Evolutionary conservation across 257 asterid species (phyloP).

Genomic region (Solanum tarijense): DNA sequence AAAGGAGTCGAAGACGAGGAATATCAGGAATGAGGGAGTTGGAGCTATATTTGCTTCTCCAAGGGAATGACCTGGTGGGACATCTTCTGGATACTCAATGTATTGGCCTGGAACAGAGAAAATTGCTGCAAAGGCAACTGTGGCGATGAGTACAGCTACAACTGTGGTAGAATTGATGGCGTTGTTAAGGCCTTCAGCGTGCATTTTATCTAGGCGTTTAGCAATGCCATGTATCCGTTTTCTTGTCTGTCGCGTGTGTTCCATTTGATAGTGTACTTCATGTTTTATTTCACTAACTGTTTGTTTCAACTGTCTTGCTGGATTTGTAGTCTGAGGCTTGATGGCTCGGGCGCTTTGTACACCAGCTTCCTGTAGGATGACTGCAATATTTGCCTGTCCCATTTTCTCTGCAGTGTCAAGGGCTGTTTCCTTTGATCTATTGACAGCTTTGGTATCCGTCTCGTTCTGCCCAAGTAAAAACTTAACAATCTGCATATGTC

Average conservation of each 20-base stretch:
- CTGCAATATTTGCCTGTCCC: slow-evolving; percentile 14
- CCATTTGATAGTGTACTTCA: slow-evolving; percentile 37
- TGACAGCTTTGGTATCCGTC: slow-evolving; percentile 20
- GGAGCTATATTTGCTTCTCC: slow-evolving; percentile 47
- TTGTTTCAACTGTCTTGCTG: slow-evolving; percentile 33
- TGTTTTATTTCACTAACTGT: slow-evolving; percentile 44
- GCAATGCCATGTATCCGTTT: slow-evolving; percentile 37
- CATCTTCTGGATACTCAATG: slow-evolving; percentile 14
- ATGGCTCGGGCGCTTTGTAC: slow-evolving; percentile 15
- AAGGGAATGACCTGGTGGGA: slow-evolving; percentile 27
- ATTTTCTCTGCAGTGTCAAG: slow-evolving; percentile 31
- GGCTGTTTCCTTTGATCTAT: slow-evolving; percentile 33
- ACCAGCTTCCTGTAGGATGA: slow-evolving; percentile 22
- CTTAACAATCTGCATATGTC: slow-evolving; percentile 26
- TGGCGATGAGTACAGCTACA: slow-evolving; percentile 44
- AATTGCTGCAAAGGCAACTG: slow-evolving; percentile 2
- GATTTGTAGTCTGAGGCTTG: slow-evolving; percentile 24
- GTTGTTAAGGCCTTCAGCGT: slow-evolving; percentile 40
- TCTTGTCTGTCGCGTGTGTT: slow-evolving; percentile 33
- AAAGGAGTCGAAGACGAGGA: slow-evolving; percentile 35
- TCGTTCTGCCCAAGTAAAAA: slow-evolving; percentile 19
- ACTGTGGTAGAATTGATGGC: slow-evolving; percentile 46
- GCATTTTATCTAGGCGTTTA: slow-evolving; percentile 39
- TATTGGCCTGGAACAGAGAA: slow-evolving; percentile 42
- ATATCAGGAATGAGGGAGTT: slow-evolving; percentile 19